phyloP scores from a whole-genome alignment of 129 eudicot species.

The Chrysanthemum makinoi region DNA sequence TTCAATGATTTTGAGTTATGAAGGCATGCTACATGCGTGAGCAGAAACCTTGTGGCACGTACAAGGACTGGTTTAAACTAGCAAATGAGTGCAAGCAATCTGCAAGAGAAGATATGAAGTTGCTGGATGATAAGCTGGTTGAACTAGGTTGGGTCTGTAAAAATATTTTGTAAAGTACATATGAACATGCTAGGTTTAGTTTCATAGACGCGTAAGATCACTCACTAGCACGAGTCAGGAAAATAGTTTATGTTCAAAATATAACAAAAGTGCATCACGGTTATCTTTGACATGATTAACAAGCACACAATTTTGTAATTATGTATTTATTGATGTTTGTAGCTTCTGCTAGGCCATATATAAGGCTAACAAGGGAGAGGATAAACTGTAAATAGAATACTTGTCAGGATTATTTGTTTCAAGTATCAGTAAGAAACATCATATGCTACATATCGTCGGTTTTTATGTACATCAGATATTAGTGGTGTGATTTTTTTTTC shows the following conservation, averaged over 20 bases:
- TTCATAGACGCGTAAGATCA: slow-evolving; percentile 44
- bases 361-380: too few relatives aligned
- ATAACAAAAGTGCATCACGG: too few relatives aligned
- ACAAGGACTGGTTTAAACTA: slow-evolving; percentile 49
- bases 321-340: too few relatives aligned
- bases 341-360: too few relatives aligned
- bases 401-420: too few relatives aligned
- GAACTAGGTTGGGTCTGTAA: slow-evolving; percentile 68
- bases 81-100: slow-evolving; percentile 51
- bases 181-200: slow-evolving; percentile 73
- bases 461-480: too few relatives aligned
- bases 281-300: too few relatives aligned
- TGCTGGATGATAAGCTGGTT: slow-evolving; percentile 49
- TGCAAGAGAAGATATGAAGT: slow-evolving; percentile 42
- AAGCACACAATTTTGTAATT: too few relatives aligned
- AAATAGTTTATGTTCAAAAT: background rate
- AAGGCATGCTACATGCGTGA: slow-evolving; percentile 80
- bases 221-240: background rate
- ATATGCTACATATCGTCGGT: background rate
- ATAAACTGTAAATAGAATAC: too few relatives aligned
- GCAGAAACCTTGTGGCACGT: slow-evolving; percentile 31
- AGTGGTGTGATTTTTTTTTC: too few relatives aligned
- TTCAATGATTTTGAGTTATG: background rate
- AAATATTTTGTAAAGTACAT: slow-evolving; percentile 60
- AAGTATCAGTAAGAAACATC: background rate